These are phyloP conservation scores for Henckelia pumila DNA, from an alignment of 257 asterid species.

Conservation along the genomic window DNA sequence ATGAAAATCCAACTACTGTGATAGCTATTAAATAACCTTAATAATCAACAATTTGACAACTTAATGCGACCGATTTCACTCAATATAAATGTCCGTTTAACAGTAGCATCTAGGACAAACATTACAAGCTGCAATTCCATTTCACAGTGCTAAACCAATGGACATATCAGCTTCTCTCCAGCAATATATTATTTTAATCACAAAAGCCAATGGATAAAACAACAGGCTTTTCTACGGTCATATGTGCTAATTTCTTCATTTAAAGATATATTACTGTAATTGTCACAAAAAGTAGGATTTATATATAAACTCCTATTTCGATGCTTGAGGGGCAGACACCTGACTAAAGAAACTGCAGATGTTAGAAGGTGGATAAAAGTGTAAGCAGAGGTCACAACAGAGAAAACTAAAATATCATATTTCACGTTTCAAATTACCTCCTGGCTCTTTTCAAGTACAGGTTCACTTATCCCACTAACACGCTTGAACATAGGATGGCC, in stretches of 20 bases:
- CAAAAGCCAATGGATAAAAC: not conserved
- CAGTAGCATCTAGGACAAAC: too few species aligned
- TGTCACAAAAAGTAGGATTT: not conserved
- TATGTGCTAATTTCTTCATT: not conserved
- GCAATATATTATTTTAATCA: not conserved
- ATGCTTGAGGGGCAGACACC: constrained; percentile 6
- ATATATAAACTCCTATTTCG: not conserved
- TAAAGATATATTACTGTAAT: not conserved
- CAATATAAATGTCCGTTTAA: not conserved
- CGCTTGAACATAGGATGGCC: constrained; percentile 66
- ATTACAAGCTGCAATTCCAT: too few species aligned
- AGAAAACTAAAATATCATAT: constrained; percentile 12
- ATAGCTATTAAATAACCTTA: not conserved
- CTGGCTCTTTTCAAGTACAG: constrained; percentile 75
- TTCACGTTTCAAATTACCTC: constrained; percentile 54
- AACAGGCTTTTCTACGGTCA: not conserved
- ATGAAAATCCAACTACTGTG: not conserved
- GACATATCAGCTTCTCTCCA: too few species aligned
- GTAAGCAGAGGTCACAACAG: not conserved
- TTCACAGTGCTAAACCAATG: too few species aligned
- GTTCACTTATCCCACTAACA: constrained; percentile 70
- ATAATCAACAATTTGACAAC: not conserved
- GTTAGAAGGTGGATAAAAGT: not conserved
- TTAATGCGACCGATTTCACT: not conserved
- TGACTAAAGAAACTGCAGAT: not conserved